phyloP scores from a whole-genome alignment of 1,284 basidiomycete species.

The Farysia itapuensis region DNA sequence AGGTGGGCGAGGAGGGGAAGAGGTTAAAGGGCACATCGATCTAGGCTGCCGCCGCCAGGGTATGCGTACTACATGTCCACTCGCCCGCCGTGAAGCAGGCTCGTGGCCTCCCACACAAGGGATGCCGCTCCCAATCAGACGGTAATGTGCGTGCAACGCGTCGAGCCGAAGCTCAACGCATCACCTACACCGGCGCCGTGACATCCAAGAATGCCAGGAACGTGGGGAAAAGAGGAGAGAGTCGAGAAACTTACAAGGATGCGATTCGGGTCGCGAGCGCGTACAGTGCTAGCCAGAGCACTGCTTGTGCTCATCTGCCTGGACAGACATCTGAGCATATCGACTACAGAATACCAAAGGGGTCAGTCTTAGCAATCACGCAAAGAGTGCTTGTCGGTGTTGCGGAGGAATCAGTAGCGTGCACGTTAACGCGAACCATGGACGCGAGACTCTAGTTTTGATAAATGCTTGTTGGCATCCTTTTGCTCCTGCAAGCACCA shows the following conservation, averaged over 20 bases:
- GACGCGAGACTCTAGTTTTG: slow-evolving; percentile 58
- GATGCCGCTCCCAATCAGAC: slow-evolving; percentile 49
- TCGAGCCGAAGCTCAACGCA: slow-evolving; percentile 30
- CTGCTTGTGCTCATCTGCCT: too few relatives aligned
- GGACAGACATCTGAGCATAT: too few relatives aligned
- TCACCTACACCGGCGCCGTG: slow-evolving; percentile 35
- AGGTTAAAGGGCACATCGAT: slow-evolving; percentile 41
- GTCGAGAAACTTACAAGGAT: not conserved
- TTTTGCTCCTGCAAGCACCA: slow-evolving; percentile 6
- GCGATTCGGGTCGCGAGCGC: too few relatives aligned
- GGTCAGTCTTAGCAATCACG: too few relatives aligned
- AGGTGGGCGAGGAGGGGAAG: too few relatives aligned
- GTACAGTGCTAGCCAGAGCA: too few relatives aligned
- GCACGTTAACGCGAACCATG: slow-evolving; percentile 50
- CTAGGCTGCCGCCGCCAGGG: slow-evolving; percentile 49
- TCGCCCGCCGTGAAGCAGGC: slow-evolving; percentile 39
- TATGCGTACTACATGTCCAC: slow-evolving; percentile 42
- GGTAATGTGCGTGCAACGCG: slow-evolving; percentile 39
- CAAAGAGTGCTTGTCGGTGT: not conserved
- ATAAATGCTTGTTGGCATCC: slow-evolving; percentile 36
- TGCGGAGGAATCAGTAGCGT: not conserved
- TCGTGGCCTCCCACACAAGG: slow-evolving; percentile 33
- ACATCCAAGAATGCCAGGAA: too few relatives aligned
- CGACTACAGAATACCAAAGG: too few relatives aligned
- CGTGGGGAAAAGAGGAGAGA: not conserved